These are phyloP conservation scores for Tricholoma terreum DNA, from an alignment of 768 basidiomycete genomes.

Conservation along the genomic window DNA sequence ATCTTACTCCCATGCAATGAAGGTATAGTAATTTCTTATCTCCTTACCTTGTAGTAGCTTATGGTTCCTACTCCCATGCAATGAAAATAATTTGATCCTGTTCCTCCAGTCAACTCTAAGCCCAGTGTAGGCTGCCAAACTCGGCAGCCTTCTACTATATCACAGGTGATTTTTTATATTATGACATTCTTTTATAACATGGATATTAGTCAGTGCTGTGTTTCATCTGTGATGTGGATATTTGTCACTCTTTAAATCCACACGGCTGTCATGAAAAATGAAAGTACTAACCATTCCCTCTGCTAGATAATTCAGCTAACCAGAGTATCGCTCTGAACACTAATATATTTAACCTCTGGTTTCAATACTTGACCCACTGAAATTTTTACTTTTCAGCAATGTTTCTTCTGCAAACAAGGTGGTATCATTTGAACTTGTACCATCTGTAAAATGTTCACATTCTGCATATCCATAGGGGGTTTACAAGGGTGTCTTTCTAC, in stretches of 20 bases:
- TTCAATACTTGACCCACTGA: neutral
- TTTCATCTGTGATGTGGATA: neutral
- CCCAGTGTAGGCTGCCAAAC: too few species aligned
- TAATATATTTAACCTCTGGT: neutral
- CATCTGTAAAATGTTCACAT: neutral
- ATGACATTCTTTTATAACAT: slow-evolving; percentile 1
- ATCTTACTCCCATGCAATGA: too few species aligned
- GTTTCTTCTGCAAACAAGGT: neutral
- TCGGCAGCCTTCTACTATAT: too few species aligned
- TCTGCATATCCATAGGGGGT: neutral
- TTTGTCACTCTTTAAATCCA: neutral
- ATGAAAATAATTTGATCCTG: too few species aligned
- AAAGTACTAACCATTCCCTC: neutral
- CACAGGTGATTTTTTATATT: too few species aligned
- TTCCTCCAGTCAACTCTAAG: too few species aligned
- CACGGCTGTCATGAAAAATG: neutral
- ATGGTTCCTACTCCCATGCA: too few species aligned
- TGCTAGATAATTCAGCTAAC: neutral
- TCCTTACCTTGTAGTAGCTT: too few species aligned
- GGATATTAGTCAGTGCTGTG: neutral
- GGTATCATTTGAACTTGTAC: neutral
- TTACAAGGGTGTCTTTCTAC: neutral
- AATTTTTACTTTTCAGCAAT: neutral
- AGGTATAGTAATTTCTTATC: too few species aligned
- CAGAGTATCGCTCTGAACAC: neutral